phyloP scores from a whole-genome alignment of 2,329 filamentous ascomycete genomes.

The Hortaea sp. region DNA sequence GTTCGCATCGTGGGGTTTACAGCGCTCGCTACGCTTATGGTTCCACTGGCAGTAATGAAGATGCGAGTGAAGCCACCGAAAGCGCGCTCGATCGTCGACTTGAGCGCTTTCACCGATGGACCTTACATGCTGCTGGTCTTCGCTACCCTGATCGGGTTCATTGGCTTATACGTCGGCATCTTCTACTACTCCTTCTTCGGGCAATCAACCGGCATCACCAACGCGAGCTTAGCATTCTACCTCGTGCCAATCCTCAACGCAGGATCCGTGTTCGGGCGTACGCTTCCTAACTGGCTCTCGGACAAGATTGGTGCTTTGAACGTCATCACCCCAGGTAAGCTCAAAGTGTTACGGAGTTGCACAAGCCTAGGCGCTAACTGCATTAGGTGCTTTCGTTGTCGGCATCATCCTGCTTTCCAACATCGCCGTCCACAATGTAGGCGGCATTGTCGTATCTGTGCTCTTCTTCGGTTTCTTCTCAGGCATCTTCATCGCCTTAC shows the following conservation, averaged over 20 bases:
- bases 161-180: slow-evolving; percentile 30
- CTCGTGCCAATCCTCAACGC: slow-evolving; percentile 34
- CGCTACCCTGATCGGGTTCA: slow-evolving; percentile 28
- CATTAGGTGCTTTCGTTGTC: slow-evolving; percentile 20
- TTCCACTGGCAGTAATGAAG: slow-evolving; percentile 23
- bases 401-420: slow-evolving; percentile 28
- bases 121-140: slow-evolving; percentile 29
- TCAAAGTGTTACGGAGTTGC: background rate
- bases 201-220: slow-evolving; percentile 20
- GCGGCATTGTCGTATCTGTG: slow-evolving; percentile 26
- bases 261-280: slow-evolving; percentile 31
- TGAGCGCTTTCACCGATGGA: slow-evolving; percentile 29
- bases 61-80: slow-evolving; percentile 28
- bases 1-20: slow-evolving; percentile 23
- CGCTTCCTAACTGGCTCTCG: slow-evolving; percentile 28
- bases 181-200: slow-evolving; percentile 34
- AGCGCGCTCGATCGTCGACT: slow-evolving; percentile 30
- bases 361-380: background rate
- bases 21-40: slow-evolving; percentile 20
- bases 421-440: slow-evolving; percentile 25
- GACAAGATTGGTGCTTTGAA: slow-evolving; percentile 32
- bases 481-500: slow-evolving; percentile 35
- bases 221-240: slow-evolving; percentile 30
- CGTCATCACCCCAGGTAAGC: slow-evolving; percentile 22
- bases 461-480: slow-evolving; percentile 34